Evolutionary conservation across 2,329 filamentous ascomycete genomes (phyloP), one percentile per base, ranked within the genome.

Genomic region (Neocucurbitaria cava): DNA sequence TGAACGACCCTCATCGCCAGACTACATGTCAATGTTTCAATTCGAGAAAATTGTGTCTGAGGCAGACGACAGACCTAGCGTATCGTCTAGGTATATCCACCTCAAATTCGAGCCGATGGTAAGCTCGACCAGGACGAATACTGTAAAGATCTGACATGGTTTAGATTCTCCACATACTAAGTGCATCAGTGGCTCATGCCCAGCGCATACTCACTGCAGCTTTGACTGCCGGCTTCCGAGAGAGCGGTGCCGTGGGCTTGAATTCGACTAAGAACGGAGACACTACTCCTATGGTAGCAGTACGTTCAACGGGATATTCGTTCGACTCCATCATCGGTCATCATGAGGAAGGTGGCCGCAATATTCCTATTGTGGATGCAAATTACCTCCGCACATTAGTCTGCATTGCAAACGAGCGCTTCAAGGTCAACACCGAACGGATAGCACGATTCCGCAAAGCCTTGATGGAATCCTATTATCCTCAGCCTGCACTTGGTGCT

Each of bases 71-170:
- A 39, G 26, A n/a, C 48, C 62, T 40, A 49, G 44, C 24, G 45
- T 56, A 18, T 40, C 82, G 17, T 65, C 70, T 58, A 76, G 81
- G 51, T 80, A 82, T 58, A 81, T 96, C 46, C 91, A 94, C 75
- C 90, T 96, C 78, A 95, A 96, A 76, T 97, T 96, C 70, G 93
- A 97, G 74, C 92, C 93, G 4, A 92, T 97, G 92, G 93, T 96
- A 83, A 72, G 87, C 49, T 53, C 21, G 6, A 31, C 36, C 3
- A 31, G 36, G 4, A 28, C 41, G n/a, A 44, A 20, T 13, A 20
- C n/a, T 10, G 39, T 18, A 35, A 52, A 49, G 40, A 23, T 51
- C 73, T 70, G 56, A 77, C 42, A 21, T 15, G 21, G 28, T 9
- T 18, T 58, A 96, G 93, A 96, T 97, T 63, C 85, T 98, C 0